Conservation (phyloP, 768 basidiomycete species). For the Boletellus sp. region DNA sequence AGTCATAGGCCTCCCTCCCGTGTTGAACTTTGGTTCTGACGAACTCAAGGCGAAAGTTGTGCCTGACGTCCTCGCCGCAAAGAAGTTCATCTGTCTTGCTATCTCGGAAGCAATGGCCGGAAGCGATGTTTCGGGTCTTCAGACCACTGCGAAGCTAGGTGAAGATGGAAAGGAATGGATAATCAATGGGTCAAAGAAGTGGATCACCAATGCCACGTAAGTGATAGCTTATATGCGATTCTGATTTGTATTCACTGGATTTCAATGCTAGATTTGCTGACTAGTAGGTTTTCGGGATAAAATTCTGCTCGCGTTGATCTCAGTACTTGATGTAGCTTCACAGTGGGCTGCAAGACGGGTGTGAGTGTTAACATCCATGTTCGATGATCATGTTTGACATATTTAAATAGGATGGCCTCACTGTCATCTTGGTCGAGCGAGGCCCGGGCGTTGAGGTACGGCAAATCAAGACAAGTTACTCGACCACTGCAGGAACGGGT, state of each 20-base stretch:
- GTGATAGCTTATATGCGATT: conserved; percentile 10
- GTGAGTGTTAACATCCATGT: conserved; percentile 24
- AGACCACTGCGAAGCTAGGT: conserved; percentile 57
- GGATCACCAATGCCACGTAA: conserved; percentile 59
- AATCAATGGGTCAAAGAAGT: conserved; percentile 74
- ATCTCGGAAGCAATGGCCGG: conserved; percentile 77
- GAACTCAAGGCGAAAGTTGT: conserved; percentile 48
- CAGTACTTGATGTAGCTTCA: conserved; percentile 45
- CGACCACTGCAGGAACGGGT: conserved; percentile 80
- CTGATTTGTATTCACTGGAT: conserved; percentile 3
- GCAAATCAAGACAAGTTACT: conserved; percentile 81
- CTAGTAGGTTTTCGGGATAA: conserved; percentile 14
- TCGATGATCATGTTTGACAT: conserved; percentile 22
- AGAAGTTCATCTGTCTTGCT: conserved; percentile 71
- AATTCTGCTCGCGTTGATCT: background rate
- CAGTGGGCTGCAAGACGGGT: conserved; percentile 54
- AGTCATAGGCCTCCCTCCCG: conserved; percentile 67
- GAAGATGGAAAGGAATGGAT: conserved; percentile 68
- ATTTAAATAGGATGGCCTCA: conserved; percentile 48
- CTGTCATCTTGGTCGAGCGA: conserved; percentile 63
- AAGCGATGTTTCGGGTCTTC: conserved; percentile 61
- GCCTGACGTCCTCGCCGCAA: conserved; percentile 52
- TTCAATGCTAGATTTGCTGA: conserved; percentile 39
- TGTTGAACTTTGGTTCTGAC: conserved; percentile 61
- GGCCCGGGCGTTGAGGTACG: conserved; percentile 61